Base-by-base conservation (phyloP, 78 protist genomes). In the Anaeramoeba flamelloides region DNA sequence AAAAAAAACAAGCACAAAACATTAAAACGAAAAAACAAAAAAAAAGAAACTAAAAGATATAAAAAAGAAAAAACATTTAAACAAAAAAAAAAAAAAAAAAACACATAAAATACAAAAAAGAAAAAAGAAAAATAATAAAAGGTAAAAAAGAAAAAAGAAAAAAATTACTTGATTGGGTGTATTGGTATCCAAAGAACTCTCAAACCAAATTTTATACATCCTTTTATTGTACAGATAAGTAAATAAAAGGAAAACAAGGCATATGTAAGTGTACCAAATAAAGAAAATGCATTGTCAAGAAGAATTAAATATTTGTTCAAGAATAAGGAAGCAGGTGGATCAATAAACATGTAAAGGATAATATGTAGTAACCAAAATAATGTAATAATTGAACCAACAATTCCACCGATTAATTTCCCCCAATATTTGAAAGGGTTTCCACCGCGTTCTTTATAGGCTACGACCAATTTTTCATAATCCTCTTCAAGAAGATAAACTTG, bases 131-230 rank as follows among this genome's bases (percentile, higher is more conserved):
- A n/a, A n/a, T n/a, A n/a, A n/a, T n/a, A n/a, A n/a, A n/a, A n/a
- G n/a, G n/a, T n/a, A n/a, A n/a, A n/a, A n/a, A n/a, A n/a, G n/a
- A n/a, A n/a, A n/a, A n/a, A n/a, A n/a, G n/a, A n/a, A n/a, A n/a
- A n/a, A n/a, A n/a, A n/a, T 53, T 53, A 53, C 69, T 17, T 82
- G 92, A 93, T 89, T 41, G 91, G 91, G 83, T 93, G 94, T 81
- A 93, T 81, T 40, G 91, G 83, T 83, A 93, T 81, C 83, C 87
- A 84, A 80, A 87, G 80, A 31, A 93, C 36, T 37, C 90, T 81
- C n/a, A 89, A 34, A 3, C 93, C 96, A 76, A 93, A 84, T 82
- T 88, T 91, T 69, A 89, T 76, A 79, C 82, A 82, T 33, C 96
- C 96, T 81, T 90, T 89, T 84, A 90, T 38, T 1, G 77, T 81